These are phyloP conservation scores for Lycium ferocissimum DNA, from an alignment of 257 asterid genomes.

Conservation along the genomic window DNA sequence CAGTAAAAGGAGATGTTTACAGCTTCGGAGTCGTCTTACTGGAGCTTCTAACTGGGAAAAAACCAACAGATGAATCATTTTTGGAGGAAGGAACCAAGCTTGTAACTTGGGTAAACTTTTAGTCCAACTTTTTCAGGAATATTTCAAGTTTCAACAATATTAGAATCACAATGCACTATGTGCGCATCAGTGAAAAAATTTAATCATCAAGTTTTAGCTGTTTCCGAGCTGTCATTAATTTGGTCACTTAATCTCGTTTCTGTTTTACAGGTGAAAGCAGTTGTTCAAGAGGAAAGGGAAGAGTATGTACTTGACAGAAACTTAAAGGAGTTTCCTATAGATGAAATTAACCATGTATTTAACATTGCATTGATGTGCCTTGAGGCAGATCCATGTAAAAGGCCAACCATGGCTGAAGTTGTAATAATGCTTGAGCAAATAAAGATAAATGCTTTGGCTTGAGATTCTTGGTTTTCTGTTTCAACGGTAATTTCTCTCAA, in stretches of 20 bases:
- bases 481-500: background rate
- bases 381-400: slow-evolving; percentile 70
- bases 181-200: background rate
- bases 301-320: slow-evolving; percentile 66
- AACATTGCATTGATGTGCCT: slow-evolving; percentile 73
- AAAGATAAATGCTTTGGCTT: slow-evolving; percentile 42
- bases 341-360: slow-evolving; percentile 65
- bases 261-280: slow-evolving; percentile 74
- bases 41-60: slow-evolving; percentile 86
- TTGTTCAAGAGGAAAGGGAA: slow-evolving; percentile 78
- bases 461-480: slow-evolving; percentile 18
- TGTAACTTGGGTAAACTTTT: slow-evolving; percentile 79
- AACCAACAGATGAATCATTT: slow-evolving; percentile 78
- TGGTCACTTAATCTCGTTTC: background rate
- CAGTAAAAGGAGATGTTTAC: slow-evolving; percentile 87
- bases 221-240: background rate
- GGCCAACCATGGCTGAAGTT: slow-evolving; percentile 86
- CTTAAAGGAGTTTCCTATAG: slow-evolving; percentile 54
- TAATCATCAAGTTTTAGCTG: background rate
- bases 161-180: background rate
- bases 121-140: background rate
- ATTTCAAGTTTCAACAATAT: background rate
- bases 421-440: slow-evolving; percentile 72
- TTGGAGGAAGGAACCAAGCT: slow-evolving; percentile 92
- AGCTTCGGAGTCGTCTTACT: slow-evolving; percentile 92